Conservation (phyloP, 139 green algal species). For the Micromonas pusilla region DNA sequence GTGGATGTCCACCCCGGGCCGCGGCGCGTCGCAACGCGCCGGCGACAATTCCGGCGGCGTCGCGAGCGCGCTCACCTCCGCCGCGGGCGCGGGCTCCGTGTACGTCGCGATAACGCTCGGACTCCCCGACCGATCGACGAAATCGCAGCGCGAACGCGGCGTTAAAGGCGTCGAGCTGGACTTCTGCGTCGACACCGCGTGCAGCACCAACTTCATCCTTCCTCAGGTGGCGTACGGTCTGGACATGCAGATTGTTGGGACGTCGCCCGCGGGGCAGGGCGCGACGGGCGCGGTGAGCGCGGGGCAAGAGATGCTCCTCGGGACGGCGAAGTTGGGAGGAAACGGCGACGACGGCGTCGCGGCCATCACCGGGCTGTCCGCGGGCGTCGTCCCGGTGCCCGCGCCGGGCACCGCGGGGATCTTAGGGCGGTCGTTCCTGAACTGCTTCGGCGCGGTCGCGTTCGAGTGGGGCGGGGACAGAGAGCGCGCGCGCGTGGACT, state of each 20-base stretch:
- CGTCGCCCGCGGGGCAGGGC: neutral
- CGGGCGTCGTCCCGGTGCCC: neutral
- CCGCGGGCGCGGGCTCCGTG: neutral
- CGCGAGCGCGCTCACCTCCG: neutral
- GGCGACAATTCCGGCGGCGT: neutral
- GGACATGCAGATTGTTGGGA: neutral
- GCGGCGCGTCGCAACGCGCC: neutral
- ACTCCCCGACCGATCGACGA: neutral
- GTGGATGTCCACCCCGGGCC: neutral
- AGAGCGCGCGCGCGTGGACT: neutral
- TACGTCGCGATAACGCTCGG: neutral
- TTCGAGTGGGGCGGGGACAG: neutral
- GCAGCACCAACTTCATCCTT: neutral
- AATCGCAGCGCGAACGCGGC: neutral
- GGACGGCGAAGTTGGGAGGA: neutral
- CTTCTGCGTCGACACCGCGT: slow-evolving; percentile 6
- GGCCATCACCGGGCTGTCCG: neutral
- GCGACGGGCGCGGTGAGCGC: neutral
- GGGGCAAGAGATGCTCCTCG: neutral
- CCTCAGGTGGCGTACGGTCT: neutral
- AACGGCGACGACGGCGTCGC: neutral
- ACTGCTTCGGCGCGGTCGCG: neutral
- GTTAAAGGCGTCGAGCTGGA: neutral
- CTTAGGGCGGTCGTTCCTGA: neutral
- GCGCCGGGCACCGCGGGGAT: neutral